phyloP scores from a whole-genome alignment of 768 basidiomycete genomes.

The Pulveroboletus sp. region DNA sequence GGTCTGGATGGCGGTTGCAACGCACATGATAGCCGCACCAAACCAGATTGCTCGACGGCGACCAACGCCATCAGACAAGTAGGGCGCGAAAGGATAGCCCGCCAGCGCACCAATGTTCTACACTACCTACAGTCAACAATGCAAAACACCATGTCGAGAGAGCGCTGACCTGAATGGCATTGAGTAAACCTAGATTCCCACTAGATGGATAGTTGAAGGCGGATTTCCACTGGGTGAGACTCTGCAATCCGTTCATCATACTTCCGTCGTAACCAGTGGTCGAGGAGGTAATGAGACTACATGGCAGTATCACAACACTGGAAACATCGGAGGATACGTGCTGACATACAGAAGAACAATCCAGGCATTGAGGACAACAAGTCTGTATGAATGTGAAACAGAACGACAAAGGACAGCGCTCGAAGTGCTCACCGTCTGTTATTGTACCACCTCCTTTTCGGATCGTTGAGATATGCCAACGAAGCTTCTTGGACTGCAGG shows the following conservation, averaged over 20 bases:
- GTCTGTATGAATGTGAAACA: conserved; percentile 29
- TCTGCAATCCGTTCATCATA: conserved; percentile 79
- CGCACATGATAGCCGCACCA: conserved; percentile 64
- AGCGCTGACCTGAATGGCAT: conserved; percentile 59
- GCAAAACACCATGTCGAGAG: background rate
- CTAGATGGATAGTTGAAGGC: conserved; percentile 57
- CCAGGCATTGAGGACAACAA: conserved; percentile 65
- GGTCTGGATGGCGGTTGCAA: conserved; percentile 63
- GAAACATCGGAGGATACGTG: background rate
- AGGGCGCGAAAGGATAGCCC: conserved; percentile 67
- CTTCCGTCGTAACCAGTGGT: conserved; percentile 73
- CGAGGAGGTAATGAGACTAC: conserved; percentile 66
- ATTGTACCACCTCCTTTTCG: conserved; percentile 69
- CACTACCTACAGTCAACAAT: background rate
- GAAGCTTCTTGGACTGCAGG: conserved; percentile 29
- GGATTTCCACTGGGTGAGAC: conserved; percentile 56
- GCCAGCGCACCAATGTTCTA: conserved; percentile 70
- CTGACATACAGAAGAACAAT: conserved; percentile 56
- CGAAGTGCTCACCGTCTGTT: conserved; percentile 50
- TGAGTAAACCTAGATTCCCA: conserved; percentile 59
- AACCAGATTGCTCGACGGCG: conserved; percentile 61
- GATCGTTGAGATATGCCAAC: conserved; percentile 55
- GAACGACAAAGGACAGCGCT: background rate
- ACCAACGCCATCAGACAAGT: conserved; percentile 66
- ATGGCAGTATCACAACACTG: background rate